Conservation (phyloP, 495 filamentous ascomycete genomes). For the Aspergillus avenaceus region DNA sequence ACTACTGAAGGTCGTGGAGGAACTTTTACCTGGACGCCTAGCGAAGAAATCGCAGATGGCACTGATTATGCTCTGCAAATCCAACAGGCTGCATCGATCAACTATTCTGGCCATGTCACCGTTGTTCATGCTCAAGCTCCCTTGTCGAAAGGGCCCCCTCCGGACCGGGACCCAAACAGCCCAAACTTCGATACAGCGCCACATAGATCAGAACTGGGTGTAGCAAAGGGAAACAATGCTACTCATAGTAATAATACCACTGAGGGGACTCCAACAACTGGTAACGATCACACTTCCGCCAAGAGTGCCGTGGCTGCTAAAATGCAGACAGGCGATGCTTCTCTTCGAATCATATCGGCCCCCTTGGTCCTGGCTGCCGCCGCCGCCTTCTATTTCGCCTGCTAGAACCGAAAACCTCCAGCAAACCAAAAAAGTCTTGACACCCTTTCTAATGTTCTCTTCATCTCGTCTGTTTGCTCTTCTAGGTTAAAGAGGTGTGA, state of each 20-base stretch:
- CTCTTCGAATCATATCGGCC: constrained; percentile 6
- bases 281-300: constrained; percentile 5
- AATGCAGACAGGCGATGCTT: constrained; percentile 8
- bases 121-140: constrained; percentile 8
- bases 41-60: constrained; percentile 29
- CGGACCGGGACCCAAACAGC: not conserved
- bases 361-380: constrained; percentile 9
- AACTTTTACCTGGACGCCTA: constrained; percentile 40
- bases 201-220: constrained; percentile 7
- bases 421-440: not conserved
- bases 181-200: constrained; percentile 11
- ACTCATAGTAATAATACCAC: not conserved
- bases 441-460: no score
- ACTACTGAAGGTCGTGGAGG: constrained; percentile 31
- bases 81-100: constrained; percentile 33
- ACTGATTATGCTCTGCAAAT: constrained; percentile 46
- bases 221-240: constrained; percentile 15
- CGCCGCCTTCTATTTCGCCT: constrained; percentile 9
- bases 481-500: not conserved
- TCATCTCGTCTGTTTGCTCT: not conserved
- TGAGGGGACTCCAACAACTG: constrained; percentile 5
- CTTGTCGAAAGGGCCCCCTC: constrained; percentile 3
- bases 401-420: no score
- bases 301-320: constrained; percentile 12
- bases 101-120: constrained; percentile 43